Percentiles rank a stretch among this genome's conserved stretches.
These are phyloP conservation scores for Alternaria brassicicola DNA, from an alignment of 2,329 filamentous ascomycete genomes.

Conservation along the genomic window DNA sequence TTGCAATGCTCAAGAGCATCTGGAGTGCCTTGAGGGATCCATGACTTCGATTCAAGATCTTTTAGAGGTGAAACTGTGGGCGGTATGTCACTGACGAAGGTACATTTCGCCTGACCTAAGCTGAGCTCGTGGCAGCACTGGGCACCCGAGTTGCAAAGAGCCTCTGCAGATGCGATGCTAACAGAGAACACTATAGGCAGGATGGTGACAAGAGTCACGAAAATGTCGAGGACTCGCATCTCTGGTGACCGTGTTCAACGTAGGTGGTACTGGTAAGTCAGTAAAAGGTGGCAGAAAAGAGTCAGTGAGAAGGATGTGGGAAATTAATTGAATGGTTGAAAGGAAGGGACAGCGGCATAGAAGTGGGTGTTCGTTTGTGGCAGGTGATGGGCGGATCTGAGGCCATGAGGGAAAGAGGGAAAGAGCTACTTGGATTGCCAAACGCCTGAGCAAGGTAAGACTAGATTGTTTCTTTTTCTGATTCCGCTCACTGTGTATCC, in stretches of 20 bases:
- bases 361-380: background rate
- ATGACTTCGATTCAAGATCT: background rate
- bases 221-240: conserved; percentile 15
- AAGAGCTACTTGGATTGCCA: background rate
- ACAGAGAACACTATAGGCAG: conserved; percentile 3
- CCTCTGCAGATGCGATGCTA: background rate
- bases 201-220: background rate
- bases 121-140: background rate
- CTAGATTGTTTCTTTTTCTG: background rate
- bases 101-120: background rate
- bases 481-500: background rate
- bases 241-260: background rate
- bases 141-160: background rate
- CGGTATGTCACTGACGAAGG: background rate
- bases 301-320: background rate
- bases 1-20: background rate
- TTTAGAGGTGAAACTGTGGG: background rate
- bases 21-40: background rate
- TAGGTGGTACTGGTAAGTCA: background rate
- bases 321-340: background rate
- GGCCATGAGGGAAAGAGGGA: background rate
- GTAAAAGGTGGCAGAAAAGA: background rate
- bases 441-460: background rate
- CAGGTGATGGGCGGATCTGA: background rate
- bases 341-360: background rate